These are phyloP conservation scores for Trichomonascaceae sp. DNA, from an alignment of 1,139 yeast species.

Conservation along the genomic window DNA sequence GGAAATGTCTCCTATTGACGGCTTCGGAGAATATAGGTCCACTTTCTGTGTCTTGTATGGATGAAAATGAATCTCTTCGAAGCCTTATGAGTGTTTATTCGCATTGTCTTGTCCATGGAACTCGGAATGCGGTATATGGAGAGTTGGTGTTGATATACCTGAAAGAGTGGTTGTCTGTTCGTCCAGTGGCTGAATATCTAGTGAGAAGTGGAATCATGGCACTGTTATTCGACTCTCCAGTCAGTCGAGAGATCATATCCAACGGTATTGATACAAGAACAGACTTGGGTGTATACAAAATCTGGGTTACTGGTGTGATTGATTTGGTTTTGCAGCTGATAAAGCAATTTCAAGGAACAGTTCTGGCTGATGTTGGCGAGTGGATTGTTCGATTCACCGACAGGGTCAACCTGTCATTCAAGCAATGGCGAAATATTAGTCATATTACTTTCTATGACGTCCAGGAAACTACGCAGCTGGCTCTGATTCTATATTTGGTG, in stretches of 20 bases:
- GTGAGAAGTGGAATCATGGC: slow-evolving; percentile 62
- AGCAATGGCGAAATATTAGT: slow-evolving; percentile 64
- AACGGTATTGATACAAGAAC: slow-evolving; percentile 52
- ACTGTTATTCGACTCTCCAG: slow-evolving; percentile 66
- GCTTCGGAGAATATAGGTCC: slow-evolving; percentile 47
- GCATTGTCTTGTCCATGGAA: slow-evolving; percentile 55
- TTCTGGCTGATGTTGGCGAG: slow-evolving; percentile 59
- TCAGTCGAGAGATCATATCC: slow-evolving; percentile 58
- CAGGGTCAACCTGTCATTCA: slow-evolving; percentile 57
- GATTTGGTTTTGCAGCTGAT: slow-evolving; percentile 59
- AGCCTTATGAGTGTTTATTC: slow-evolving; percentile 62
- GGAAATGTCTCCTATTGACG: slow-evolving; percentile 49
- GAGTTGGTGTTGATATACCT: slow-evolving; percentile 65
- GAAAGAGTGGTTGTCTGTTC: slow-evolving; percentile 59
- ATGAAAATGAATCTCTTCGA: slow-evolving; percentile 55
- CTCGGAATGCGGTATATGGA: slow-evolving; percentile 56
- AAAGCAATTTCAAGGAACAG: slow-evolving; percentile 55
- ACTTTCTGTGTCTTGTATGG: slow-evolving; percentile 35
- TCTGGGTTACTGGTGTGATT: slow-evolving; percentile 79
- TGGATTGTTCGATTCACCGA: slow-evolving; percentile 59
- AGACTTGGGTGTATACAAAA: slow-evolving; percentile 55
- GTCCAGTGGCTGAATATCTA: slow-evolving; percentile 59
- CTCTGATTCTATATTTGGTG: slow-evolving; percentile 57
- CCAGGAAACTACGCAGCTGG: slow-evolving; percentile 75
- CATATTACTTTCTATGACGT: slow-evolving; percentile 59